Evolutionary conservation across 2,329 filamentous ascomycete species (phyloP).

Genomic region (Hypoxylon sp.): DNA sequence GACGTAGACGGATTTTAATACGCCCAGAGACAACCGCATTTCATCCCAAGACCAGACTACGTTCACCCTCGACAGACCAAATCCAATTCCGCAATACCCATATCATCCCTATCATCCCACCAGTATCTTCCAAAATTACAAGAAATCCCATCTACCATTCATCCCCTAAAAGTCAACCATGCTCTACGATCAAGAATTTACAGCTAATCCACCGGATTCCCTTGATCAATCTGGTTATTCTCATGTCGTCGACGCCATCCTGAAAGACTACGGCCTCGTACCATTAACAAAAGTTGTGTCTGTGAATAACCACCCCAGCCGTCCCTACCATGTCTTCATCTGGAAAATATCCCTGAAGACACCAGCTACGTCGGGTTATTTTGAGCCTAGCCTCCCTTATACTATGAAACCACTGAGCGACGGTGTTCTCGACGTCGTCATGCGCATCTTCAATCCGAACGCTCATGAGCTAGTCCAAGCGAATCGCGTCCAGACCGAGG

Average conservation of each 20-base stretch:
- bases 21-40: background rate
- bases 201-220: background rate
- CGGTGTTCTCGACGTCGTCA: background rate
- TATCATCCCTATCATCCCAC: background rate
- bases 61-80: background rate
- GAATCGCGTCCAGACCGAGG: background rate
- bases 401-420: background rate
- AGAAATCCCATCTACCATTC: background rate
- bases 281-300: background rate
- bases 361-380: background rate
- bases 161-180: background rate
- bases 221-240: background rate
- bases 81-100: background rate
- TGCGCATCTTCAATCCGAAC: background rate
- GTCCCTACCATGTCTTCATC: background rate
- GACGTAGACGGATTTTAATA: background rate
- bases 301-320: background rate
- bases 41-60: background rate
- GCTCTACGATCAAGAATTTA: background rate
- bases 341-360: background rate
- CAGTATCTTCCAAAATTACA: background rate
- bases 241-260: background rate
- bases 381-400: background rate
- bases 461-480: background rate
- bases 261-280: background rate